A percentile compares a stretch with the other conserved stretches of the same genome.
These are phyloP conservation scores for Lanmaoa pseudosensibilis DNA, from an alignment of 768 basidiomycete genomes.

Conservation along the genomic window DNA sequence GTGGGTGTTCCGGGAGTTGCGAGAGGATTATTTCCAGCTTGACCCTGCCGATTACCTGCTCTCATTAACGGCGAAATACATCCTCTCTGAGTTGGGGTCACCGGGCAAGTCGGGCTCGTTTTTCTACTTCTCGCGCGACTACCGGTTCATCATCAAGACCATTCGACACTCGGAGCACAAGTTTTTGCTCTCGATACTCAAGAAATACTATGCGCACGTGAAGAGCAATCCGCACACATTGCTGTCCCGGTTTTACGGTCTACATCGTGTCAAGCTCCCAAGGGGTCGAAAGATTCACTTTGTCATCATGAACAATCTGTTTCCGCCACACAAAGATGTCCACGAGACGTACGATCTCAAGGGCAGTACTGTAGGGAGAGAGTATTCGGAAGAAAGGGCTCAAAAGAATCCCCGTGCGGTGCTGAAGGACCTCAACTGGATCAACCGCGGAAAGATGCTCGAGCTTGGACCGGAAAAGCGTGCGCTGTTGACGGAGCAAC, in stretches of 20 bases:
- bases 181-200: constrained; percentile 83
- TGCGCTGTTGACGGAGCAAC: constrained; percentile 86
- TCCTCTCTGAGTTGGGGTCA: constrained; percentile 94
- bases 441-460: constrained; percentile 70
- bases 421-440: constrained; percentile 97
- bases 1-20: constrained; percentile 93
- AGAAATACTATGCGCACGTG: constrained; percentile 82
- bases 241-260: constrained; percentile 91
- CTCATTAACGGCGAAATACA: constrained; percentile 95
- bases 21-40: constrained; percentile 91
- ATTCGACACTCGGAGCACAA: constrained; percentile 94
- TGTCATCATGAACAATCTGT: constrained; percentile 99
- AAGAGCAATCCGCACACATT: constrained; percentile 91
- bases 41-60: constrained; percentile 98
- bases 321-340: constrained; percentile 94
- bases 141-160: constrained; percentile 99
- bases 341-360: constrained; percentile 99
- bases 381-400: constrained; percentile 82
- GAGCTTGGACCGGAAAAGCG: constrained; percentile 97
- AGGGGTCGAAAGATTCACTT: constrained; percentile 95
- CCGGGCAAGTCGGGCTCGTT: constrained; percentile 99
- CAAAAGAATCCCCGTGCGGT: constrained; percentile 81
- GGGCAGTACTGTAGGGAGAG: constrained; percentile 86
- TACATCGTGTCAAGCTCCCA: constrained; percentile 97
- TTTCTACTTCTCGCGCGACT: constrained; percentile 98